phyloP scores from a whole-genome alignment of 202 grass and related monocot genomes.

The Dendrocalamus latiflorus region DNA sequence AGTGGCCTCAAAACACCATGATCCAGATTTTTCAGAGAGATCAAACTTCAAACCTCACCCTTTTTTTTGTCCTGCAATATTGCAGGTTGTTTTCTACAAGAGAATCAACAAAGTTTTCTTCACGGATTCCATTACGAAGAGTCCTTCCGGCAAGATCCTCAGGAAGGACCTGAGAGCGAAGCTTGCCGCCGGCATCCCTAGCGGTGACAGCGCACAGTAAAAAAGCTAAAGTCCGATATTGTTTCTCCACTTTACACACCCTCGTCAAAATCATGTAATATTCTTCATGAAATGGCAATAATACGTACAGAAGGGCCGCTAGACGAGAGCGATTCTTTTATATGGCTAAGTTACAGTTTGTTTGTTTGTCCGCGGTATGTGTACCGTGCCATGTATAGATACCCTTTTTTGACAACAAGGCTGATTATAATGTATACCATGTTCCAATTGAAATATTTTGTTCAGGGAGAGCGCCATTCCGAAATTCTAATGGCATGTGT shows the following conservation, averaged over 20 bases:
- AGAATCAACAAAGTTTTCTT: too few species aligned
- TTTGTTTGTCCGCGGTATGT: neutral
- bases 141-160: slow-evolving; percentile 76
- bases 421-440: slow-evolving; percentile 38
- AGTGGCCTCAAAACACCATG: neutral
- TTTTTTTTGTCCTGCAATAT: neutral
- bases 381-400: slow-evolving; percentile 46
- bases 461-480: neutral
- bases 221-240: slow-evolving; percentile 32
- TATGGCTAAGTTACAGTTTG: slow-evolving; percentile 15
- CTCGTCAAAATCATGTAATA: slow-evolving; percentile 37
- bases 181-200: slow-evolving; percentile 40
- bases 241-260: slow-evolving; percentile 2
- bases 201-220: neutral
- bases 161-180: slow-evolving; percentile 80
- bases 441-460: slow-evolving; percentile 1
- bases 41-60: neutral
- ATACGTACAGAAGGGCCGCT: slow-evolving; percentile 27
- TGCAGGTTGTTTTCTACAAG: slow-evolving; percentile 85
- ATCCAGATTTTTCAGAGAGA: neutral
- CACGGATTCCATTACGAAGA: slow-evolving; percentile 56
- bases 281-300: slow-evolving; percentile 37
- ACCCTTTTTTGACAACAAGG: slow-evolving; percentile 10
- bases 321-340: slow-evolving; percentile 45
- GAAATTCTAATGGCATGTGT: neutral